Percentiles rank a stretch among this genome's conserved stretches.
These are phyloP conservation scores for Hypocrella siamensis DNA, from an alignment of 2,329 filamentous ascomycete genomes.

Conservation along the genomic window DNA sequence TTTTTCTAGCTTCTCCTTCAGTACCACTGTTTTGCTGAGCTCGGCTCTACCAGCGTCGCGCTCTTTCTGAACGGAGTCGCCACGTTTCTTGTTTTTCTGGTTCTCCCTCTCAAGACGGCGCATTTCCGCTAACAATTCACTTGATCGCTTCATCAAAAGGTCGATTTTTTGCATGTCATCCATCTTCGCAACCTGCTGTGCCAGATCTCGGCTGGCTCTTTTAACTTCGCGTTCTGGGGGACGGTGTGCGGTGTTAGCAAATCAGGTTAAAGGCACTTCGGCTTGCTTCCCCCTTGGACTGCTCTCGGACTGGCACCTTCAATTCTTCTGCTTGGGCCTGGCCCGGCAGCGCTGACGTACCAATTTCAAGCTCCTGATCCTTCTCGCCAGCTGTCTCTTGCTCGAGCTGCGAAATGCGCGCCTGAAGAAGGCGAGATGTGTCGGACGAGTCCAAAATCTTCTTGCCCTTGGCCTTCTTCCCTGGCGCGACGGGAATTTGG, in stretches of 20 bases:
- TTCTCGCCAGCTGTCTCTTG: constrained; percentile 86
- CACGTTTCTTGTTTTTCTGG: constrained; percentile 87
- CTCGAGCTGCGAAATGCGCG: constrained; percentile 90
- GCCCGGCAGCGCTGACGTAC: constrained; percentile 26
- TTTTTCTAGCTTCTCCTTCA: constrained; percentile 96
- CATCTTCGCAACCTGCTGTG: constrained; percentile 80
- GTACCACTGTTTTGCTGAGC: constrained; percentile 71
- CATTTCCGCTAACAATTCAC: constrained; percentile 85
- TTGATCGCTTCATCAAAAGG: constrained; percentile 76
- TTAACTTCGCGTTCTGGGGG: constrained; percentile 74
- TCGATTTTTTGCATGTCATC: constrained; percentile 86
- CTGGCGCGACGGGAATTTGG: constrained; percentile 25
- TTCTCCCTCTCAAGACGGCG: constrained; percentile 90
- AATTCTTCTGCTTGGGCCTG: not conserved
- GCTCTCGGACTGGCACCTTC: constrained; percentile 1
- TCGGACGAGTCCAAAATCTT: constrained; percentile 75
- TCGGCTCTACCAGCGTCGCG: constrained; percentile 82
- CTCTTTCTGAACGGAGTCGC: constrained; percentile 89
- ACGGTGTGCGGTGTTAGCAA: no score
- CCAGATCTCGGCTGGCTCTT: constrained; percentile 81
- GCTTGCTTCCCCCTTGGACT: no score
- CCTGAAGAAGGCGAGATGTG: constrained; percentile 78
- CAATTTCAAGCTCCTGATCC: constrained; percentile 90
- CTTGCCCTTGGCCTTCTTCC: constrained; percentile 73
- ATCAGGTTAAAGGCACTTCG: no score